Evolutionary conservation across 2,329 filamentous ascomycete genomes (phyloP).

Genomic region (Penicillium sp.): DNA sequence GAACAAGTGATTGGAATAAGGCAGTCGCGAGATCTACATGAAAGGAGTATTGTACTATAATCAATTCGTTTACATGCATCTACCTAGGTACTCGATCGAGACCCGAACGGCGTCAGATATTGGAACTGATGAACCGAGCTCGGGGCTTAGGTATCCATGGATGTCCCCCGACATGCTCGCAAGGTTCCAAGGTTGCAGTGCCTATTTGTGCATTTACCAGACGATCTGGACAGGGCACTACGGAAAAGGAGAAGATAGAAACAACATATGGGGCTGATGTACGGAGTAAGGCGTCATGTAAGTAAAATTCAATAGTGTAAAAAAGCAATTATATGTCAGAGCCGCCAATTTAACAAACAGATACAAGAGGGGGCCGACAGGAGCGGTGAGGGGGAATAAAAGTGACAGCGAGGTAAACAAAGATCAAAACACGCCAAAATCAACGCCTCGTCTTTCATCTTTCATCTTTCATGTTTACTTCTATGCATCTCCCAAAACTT

Average conservation of each 20-base stretch:
- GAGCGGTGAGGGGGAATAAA: conserved; percentile 3
- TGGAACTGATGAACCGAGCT: no score
- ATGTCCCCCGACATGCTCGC: no score
- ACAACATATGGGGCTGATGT: not conserved
- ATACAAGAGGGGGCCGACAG: not conserved
- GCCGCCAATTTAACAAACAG: not conserved
- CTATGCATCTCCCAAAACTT: conserved; percentile 6
- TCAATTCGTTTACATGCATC: not conserved
- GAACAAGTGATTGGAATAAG: conserved; percentile 9
- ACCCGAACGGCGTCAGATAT: no score
- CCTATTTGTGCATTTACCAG: no score
- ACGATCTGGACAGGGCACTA: no score
- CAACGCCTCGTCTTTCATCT: not conserved
- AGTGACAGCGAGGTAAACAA: not conserved
- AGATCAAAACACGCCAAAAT: not conserved
- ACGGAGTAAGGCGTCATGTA: not conserved
- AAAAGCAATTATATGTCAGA: not conserved
- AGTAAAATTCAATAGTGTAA: not conserved
- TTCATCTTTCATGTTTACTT: not conserved
- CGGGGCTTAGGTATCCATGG: no score
- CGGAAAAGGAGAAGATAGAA: not conserved
- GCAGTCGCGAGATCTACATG: no score
- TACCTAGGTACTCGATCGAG: no score
- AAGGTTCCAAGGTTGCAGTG: no score
- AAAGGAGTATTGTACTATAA: not conserved